phyloP scores from a whole-genome alignment of 169 alveolate genomes.

The Cryptosporidium baileyi region DNA sequence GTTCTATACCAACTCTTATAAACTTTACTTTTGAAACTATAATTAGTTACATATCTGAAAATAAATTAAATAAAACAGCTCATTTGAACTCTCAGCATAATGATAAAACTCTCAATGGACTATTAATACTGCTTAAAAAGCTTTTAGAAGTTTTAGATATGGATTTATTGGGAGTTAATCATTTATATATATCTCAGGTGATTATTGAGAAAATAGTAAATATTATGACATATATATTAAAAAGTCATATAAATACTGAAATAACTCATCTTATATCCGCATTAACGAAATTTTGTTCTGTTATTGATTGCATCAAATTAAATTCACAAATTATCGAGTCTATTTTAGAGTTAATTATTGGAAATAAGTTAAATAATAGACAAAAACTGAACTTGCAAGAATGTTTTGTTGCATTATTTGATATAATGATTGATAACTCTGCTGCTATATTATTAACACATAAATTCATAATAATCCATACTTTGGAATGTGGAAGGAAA shows the following conservation, averaged over 20 bases:
- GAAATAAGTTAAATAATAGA: neutral
- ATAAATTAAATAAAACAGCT: neutral
- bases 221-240: neutral
- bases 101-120: conserved; percentile 12
- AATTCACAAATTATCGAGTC: neutral
- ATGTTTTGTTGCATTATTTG: neutral
- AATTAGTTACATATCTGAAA: neutral
- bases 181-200: neutral
- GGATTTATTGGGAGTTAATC: conserved; percentile 28
- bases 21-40: conserved; percentile 31
- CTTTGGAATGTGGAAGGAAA: neutral
- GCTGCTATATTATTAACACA: neutral
- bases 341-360: neutral
- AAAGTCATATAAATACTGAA: neutral
- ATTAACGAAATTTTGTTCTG: conserved; percentile 5
- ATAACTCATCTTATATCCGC: neutral
- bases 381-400: conserved; percentile 17
- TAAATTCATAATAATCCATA: neutral
- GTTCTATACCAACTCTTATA: conserved; percentile 25
- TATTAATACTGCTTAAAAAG: conserved; percentile 8
- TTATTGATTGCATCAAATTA: neutral
- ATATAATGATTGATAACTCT: neutral
- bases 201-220: conserved; percentile 7
- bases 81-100: neutral
- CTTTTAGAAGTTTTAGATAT: conserved; percentile 24